Evolutionary conservation across 1,284 basidiomycete species (phyloP).

Genomic region (Cryptococcus sp.): DNA sequence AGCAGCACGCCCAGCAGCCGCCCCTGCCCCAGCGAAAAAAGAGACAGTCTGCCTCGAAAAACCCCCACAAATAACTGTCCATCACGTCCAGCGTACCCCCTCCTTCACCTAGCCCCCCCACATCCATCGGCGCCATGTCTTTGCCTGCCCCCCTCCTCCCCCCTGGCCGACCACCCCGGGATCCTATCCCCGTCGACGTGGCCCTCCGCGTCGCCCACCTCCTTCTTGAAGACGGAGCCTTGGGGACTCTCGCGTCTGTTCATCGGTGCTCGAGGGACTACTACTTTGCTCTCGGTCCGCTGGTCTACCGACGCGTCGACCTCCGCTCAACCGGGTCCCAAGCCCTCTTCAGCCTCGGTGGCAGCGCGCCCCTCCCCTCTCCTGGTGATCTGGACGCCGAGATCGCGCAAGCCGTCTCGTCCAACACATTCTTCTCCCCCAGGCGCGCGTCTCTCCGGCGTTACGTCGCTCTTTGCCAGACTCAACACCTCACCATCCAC

Average conservation of each 20-base stretch:
- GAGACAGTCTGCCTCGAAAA: too few relatives aligned
- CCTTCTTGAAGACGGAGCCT: slow-evolving; percentile 6
- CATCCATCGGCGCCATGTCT: too few relatives aligned
- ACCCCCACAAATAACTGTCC: too few relatives aligned
- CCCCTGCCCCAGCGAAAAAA: too few relatives aligned
- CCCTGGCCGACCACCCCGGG: not conserved
- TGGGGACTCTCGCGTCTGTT: slow-evolving; percentile 17
- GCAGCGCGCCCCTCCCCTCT: not conserved
- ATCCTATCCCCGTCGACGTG: slow-evolving; percentile 23
- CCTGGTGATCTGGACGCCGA: not conserved
- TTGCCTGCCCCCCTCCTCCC: too few relatives aligned
- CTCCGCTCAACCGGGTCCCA: slow-evolving; percentile 9
- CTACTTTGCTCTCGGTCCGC: slow-evolving; percentile 21
- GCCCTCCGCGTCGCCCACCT: slow-evolving; percentile 20
- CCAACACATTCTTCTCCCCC: slow-evolving; percentile 2
- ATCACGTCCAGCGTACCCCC: too few relatives aligned
- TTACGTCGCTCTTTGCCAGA: slow-evolving; percentile 7
- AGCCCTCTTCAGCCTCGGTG: slow-evolving; percentile 8
- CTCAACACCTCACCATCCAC: slow-evolving; percentile 15
- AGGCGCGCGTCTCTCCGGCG: slow-evolving; percentile 5
- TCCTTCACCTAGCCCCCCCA: too few relatives aligned
- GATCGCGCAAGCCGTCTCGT: not conserved
- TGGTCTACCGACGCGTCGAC: slow-evolving; percentile 18
- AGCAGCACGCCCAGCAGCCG: too few relatives aligned
- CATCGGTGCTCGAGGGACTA: slow-evolving; percentile 13